Percentiles rank a stretch among this genome's conserved stretches.
Evolutionary conservation across 768 basidiomycete genomes (phyloP).

Genomic region (Artomyces pyxidatus): DNA sequence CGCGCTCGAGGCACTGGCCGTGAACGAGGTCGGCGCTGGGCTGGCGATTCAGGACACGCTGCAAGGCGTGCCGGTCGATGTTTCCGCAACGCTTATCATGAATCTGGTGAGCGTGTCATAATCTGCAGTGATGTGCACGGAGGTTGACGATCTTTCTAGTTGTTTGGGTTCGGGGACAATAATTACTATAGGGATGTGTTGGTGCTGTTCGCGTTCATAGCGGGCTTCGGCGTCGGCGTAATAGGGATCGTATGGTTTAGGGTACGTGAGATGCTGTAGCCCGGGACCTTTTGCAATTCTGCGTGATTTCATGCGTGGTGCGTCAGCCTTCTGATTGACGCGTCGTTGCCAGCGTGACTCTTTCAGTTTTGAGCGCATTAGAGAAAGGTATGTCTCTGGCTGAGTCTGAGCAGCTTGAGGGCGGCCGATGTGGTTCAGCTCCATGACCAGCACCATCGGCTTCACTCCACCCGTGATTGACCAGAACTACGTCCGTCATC

Average conservation of each 20-base stretch:
- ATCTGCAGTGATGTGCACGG: not conserved
- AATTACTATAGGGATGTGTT: constrained; percentile 90
- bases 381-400: too few species aligned
- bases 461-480: too few species aligned
- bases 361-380: too few species aligned
- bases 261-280: constrained; percentile 71
- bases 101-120: constrained; percentile 49
- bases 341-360: too few species aligned
- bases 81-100: constrained; percentile 85
- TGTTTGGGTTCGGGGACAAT: constrained; percentile 79
- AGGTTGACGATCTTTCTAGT: constrained; percentile 27
- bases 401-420: too few species aligned
- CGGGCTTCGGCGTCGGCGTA: constrained; percentile 66
- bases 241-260: constrained; percentile 70
- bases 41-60: constrained; percentile 74
- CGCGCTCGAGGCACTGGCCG: constrained; percentile 74
- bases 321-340: too few species aligned
- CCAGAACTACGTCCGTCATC: too few species aligned
- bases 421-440: too few species aligned
- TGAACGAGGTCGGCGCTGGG: constrained; percentile 90
- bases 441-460: too few species aligned
- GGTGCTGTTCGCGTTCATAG: constrained; percentile 79
- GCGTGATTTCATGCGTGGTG: too few species aligned
- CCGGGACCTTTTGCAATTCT: too few species aligned
- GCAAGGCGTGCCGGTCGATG: constrained; percentile 71